Base-by-base conservation (phyloP, 176 grass and related monocot species). In the Echinochloa phyllopogon region DNA sequence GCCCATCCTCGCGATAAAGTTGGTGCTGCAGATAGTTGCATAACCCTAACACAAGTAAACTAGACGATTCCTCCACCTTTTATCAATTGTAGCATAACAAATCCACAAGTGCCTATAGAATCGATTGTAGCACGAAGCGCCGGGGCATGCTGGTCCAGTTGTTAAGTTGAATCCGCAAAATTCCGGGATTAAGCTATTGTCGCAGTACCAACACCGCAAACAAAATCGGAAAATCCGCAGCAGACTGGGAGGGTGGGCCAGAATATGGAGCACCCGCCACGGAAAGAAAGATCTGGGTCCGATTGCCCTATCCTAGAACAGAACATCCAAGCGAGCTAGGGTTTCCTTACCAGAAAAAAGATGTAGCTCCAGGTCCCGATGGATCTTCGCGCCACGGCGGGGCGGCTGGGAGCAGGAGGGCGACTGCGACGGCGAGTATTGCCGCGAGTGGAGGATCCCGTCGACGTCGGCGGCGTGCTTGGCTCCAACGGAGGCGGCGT, bases 291-390 rank as follows among this genome's bases (percentile, higher is more conserved):
- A 41, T 40, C 37, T 68, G 65, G 65, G 38, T 42, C 6, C 10
- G 29, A 53, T 20, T 58, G 6, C 10, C 29, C 16, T 13, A 76
- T 58, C 52, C 5, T 76, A 41, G 17, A 24, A n/a, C 37, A 76
- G 14, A 6, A 18, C 52, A 58, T 59, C 37, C 20, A 24, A 23
- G 37, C 18, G 25, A 16, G 20, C 12, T 76, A 76, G 74, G 51
- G 74, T 76, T 74, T 76, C 11, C 74, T 41, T 58, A 76, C 74
- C 74, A 42, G 52, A 6, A 21, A 57, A 58, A 76, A 6, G 6
- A 39, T 5, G 36, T 15, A 20, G 10, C 21, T 58, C 51, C 17
- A 11, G 52, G 37, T 14, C 52, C 73, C 2, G 33, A 58, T 24
- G 20, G 20, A 76, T 58, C 74, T 76, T 23, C 52, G 21, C 74